Base-by-base conservation (phyloP, 495 filamentous ascomycete genomes). In the Daldinia grandis region DNA sequence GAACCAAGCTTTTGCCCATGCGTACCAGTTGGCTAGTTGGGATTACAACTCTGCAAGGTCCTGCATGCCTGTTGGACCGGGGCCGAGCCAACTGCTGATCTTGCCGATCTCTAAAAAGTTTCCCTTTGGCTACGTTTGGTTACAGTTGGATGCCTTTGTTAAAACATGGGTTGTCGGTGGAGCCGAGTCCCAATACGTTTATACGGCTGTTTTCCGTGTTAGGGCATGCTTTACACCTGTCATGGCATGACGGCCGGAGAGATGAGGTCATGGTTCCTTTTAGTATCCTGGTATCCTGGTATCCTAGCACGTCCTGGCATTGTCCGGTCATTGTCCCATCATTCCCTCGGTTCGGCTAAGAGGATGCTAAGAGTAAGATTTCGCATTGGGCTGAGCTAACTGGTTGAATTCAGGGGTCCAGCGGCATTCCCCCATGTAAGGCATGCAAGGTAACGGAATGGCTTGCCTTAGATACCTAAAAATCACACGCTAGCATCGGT, bases 201-300 rank as follows among this genome's bases (percentile, higher is more conserved):
- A 17, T 56, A 56, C 28, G 25, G 14, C 17, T 35, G 53, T 0
- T 19, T 44, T 59, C 64, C 37, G 8, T 60, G 60, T 64, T 30
- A 61, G 69, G 69, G 61, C 57, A 72, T 68, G 69, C 64, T 67
- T 51, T 60, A 28, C 37, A 61, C 53, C 21, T 50, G 15, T 72
- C 64, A 40, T 64, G 60, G 69, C 54, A 68, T 68, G 70, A 62
- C 42, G 38, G 24, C 25, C 44, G 49, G 19, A 54, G 57, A 28
- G 27, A 73, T 73, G 70, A 73, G 58, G 70, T 73, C 65, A 69
- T 69, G n/a, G n/a, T n/a, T n/a, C n/a, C n/a, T n/a, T n/a, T n/a
- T n/a, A n/a, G n/a, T n/a, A 14, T 35, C 10, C 33, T 35, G n/a
- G n/a, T 35, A 35, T 1, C 4, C 2, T 27, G 4, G 33, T 35